These are phyloP conservation scores for Chenopodium suecicum DNA, from an alignment of 148 eudicot species.

Conservation along the genomic window DNA sequence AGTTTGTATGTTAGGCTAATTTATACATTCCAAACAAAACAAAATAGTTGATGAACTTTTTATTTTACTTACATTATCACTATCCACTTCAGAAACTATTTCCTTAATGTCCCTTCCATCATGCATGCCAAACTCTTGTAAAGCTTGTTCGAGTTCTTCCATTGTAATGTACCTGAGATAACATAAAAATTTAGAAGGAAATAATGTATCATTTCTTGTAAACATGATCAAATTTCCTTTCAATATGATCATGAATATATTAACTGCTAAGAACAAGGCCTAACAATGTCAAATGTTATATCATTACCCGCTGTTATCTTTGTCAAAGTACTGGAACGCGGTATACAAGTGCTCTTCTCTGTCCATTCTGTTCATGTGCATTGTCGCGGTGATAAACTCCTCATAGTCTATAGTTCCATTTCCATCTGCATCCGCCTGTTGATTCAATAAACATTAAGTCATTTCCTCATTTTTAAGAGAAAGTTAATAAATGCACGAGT, in stretches of 20 bases:
- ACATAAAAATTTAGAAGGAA: not conserved
- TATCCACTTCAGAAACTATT: constrained; percentile 81
- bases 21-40: not conserved
- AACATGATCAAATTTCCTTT: not conserved
- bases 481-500: not conserved
- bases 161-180: constrained; percentile 65
- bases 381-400: constrained; percentile 97
- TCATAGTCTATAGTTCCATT: constrained; percentile 96
- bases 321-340: constrained; percentile 96
- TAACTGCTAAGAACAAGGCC: not conserved
- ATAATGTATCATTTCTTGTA: not conserved
- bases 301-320: constrained; percentile 91
- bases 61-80: constrained; percentile 61
- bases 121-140: constrained; percentile 72
- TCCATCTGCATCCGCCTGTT: constrained; percentile 97
- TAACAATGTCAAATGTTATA: not conserved
- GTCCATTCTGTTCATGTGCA: constrained; percentile 98
- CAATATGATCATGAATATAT: not conserved
- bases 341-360: constrained; percentile 95
- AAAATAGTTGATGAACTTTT: not conserved
- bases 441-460: not conserved
- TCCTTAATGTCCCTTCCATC: constrained; percentile 83
- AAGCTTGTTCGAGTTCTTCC: constrained; percentile 94
- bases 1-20: not conserved
- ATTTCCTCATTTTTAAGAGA: not conserved